These are phyloP conservation scores for Globisporangium nunn DNA, from an alignment of 352 stramenopile species.

Conservation along the genomic window DNA sequence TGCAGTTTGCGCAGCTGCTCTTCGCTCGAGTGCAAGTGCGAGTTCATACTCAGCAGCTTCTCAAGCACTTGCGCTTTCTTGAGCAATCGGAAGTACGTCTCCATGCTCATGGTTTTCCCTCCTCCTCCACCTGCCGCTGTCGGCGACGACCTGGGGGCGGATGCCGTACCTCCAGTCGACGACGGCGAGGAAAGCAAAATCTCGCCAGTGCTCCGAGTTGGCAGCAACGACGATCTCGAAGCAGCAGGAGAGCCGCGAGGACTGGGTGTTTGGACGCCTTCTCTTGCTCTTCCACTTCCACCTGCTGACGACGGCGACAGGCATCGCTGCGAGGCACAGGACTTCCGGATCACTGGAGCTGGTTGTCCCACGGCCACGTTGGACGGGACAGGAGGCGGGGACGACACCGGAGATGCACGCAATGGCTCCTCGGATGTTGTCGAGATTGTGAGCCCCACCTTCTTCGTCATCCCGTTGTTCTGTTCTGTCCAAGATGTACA, in stretches of 20 bases:
- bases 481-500: no score
- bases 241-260: no score
- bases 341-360: slow-evolving; percentile 9
- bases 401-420: no score
- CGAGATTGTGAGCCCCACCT: slow-evolving; percentile 2
- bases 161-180: no score
- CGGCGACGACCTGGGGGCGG: neutral
- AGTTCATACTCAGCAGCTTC: slow-evolving; percentile 37
- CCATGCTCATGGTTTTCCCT: slow-evolving; percentile 25
- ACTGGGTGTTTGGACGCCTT: neutral
- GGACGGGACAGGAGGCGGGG: no score
- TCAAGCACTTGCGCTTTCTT: slow-evolving; percentile 66
- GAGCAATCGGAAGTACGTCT: slow-evolving; percentile 58
- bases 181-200: no score
- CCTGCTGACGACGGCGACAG: slow-evolving; percentile 7
- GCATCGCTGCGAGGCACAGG: slow-evolving; percentile 28
- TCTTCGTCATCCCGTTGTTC: neutral
- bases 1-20: slow-evolving; percentile 36
- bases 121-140: neutral
- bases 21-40: slow-evolving; percentile 29
- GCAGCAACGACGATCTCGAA: no score
- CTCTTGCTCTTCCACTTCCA: neutral
- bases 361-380: no score
- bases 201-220: no score
- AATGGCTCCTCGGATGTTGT: neutral